phyloP scores from a whole-genome alignment of 2,329 filamentous ascomycete species.

The Exophiala alcalophila region DNA sequence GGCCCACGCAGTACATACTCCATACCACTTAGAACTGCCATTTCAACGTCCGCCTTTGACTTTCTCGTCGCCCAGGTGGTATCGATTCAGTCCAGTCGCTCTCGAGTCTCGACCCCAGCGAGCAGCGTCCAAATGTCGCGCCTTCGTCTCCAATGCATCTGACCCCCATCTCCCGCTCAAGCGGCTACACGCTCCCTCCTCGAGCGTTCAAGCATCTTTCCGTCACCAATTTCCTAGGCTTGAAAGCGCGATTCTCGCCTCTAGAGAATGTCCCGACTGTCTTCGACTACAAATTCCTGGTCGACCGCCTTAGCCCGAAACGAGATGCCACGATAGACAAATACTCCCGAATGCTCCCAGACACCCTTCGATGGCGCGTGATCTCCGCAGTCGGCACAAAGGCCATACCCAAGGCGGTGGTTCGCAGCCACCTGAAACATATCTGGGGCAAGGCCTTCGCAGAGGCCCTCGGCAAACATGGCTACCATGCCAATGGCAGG shows the following conservation, averaged over 20 bases:
- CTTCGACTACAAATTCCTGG: slow-evolving; percentile 15
- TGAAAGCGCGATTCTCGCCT: slow-evolving; percentile 8
- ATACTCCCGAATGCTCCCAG: slow-evolving; percentile 39
- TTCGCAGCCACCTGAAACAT: slow-evolving; percentile 47
- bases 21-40: too few species aligned
- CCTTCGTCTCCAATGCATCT: too few species aligned
- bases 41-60: too few species aligned
- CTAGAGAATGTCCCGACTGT: slow-evolving; percentile 29
- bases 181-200: too few species aligned
- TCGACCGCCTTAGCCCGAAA: slow-evolving; percentile 40
- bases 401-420: slow-evolving; percentile 39
- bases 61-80: too few species aligned
- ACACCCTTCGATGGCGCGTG: slow-evolving; percentile 50
- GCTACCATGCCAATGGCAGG: slow-evolving; percentile 35
- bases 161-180: too few species aligned
- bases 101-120: too few species aligned
- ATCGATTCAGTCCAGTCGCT: too few species aligned
- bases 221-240: slow-evolving; percentile 8
- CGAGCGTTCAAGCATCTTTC: slow-evolving; percentile 7
- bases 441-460: slow-evolving; percentile 46
- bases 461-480: slow-evolving; percentile 45
- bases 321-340: slow-evolving; percentile 32
- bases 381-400: slow-evolving; percentile 33
- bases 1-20: too few species aligned
- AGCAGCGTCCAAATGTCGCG: too few species aligned